Base-by-base conservation (phyloP, 129 eudicot genomes). In the Artemisia annua region DNA sequence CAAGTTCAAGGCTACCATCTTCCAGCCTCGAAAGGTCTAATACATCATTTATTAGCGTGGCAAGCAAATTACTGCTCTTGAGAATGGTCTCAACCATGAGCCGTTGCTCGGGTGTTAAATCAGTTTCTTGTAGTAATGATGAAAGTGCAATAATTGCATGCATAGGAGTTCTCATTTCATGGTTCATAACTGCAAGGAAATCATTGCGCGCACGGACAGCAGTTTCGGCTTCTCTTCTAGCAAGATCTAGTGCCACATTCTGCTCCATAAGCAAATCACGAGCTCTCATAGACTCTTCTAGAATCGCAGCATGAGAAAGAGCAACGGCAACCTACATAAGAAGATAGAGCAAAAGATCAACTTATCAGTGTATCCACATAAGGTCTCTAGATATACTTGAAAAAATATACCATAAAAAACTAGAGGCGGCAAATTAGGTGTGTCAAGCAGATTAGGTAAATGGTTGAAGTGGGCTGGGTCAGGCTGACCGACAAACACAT, bases 161-260 rank as follows among this genome's bases (percentile, higher is more conserved):
- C 97, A 94, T 88, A 0, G 98, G 98, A 64, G 97, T 94, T 70
- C 98, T 79, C 98, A 94, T 94, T 79, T 94, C 98, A 83, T 94
- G 98, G 81, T 95, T 95, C 99, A 88, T 95, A n/a, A 95, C 99
- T 13, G 97, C 97, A 85, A 95, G 84, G 76, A 95, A 95, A 74
- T 95, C 99, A 80, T 91, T 95, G 12, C 99, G 96, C 57, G 97
- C 97, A 69, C 94, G 91, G 35, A 95, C 87, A 67, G 94, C 99
- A 11, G 91, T 91, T 73, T 95, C 99, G 7, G 97, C 99, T 78
- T 95, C 99, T 84, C 94, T 75, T 77, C 97, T 85, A 56, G 99
- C 99, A 63, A 82, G 83, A 85, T 95, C 99, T 35, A 95, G 97
- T 17, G 99, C 99, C 55, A 90, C 91, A 77, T 95, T 95, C 66